Evolutionary conservation across 106 monocot genomes (phyloP).

Genomic region (Xerophyta viscosa): DNA sequence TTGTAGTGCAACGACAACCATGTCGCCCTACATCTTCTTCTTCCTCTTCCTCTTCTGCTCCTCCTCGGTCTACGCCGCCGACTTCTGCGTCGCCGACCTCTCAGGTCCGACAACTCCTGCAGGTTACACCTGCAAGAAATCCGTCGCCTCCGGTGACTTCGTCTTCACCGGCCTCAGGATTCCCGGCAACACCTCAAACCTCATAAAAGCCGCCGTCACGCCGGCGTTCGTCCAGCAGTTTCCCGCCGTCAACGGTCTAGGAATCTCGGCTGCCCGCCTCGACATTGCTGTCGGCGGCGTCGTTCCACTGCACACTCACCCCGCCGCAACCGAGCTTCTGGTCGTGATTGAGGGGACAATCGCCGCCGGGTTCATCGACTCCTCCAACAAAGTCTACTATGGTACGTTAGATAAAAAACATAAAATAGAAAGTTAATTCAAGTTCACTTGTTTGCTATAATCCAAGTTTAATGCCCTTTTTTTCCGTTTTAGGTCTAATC

Average conservation of each 20-base stretch:
- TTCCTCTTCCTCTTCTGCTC: slow-evolving; percentile 21
- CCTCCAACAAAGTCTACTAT: slow-evolving; percentile 36
- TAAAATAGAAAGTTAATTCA: too few relatives aligned
- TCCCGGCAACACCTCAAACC: slow-evolving; percentile 43
- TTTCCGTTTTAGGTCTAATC: too few relatives aligned
- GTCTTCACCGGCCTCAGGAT: slow-evolving; percentile 47
- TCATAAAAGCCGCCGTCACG: slow-evolving; percentile 68
- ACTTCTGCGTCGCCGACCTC: slow-evolving; percentile 79
- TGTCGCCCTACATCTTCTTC: slow-evolving; percentile 20
- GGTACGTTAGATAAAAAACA: too few relatives aligned
- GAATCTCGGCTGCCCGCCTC: slow-evolving; percentile 66
- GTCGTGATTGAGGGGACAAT: slow-evolving; percentile 43
- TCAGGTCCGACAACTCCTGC: slow-evolving; percentile 22
- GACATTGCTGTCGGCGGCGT: slow-evolving; percentile 55
- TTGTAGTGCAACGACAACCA: neutral
- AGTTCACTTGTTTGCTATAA: too few relatives aligned
- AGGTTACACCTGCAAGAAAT: slow-evolving; percentile 58
- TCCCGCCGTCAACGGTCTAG: slow-evolving; percentile 72
- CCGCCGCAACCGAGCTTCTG: slow-evolving; percentile 53
- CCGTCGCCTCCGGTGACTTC: slow-evolving; percentile 50
- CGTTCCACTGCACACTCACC: slow-evolving; percentile 86
- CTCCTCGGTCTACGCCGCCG: slow-evolving; percentile 14
- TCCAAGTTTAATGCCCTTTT: too few relatives aligned
- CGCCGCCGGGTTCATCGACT: slow-evolving; percentile 61
- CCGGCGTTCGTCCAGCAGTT: slow-evolving; percentile 55